Base-by-base conservation (phyloP, 495 filamentous ascomycete species). In the Xylaria scruposa region DNA sequence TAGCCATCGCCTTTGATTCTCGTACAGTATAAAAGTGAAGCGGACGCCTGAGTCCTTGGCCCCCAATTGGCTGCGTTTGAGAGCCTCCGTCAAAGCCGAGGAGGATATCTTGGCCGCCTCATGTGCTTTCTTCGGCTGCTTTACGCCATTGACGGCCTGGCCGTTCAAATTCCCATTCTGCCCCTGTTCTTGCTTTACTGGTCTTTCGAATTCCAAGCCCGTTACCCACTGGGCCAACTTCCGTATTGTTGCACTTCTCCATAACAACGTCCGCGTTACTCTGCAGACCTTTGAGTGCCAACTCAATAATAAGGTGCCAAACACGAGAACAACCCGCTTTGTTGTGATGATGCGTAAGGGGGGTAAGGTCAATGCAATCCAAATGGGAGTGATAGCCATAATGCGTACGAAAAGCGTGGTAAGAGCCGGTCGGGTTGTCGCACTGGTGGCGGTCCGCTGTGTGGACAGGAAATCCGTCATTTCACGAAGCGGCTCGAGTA, bases 1-100 rank as follows among this genome's bases (percentile, higher is more conserved):
- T 15, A 98, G 80, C 96, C 96, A 99, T 49, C 96, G 89, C 31
- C 96, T 90, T 80, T 99, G 95, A 73, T 99, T 99, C 78, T 99
- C 96, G 76, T 93, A 98, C 3, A 98, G 86, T 62, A 95, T 92
- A 73, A 99, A 99, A 0, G 96, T 98, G 78, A 99, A 98, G 12
- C 92, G 91, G 5, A 99, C 92, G 12, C 94, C 94, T 0, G 92
- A 85, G 24, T 90, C 88, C 46, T 90, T 80, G 17, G 75, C 77
- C 4, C 80, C 80, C 15, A 80, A 73, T 21, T 71, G 70, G 72
- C 54, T 75, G 70, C 38, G 80, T 54, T 70, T 74, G 4, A 79
- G 74, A 33, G 77, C 77, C 33, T 73, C 77, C 10, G 77, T 79
- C 29, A 79, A 66, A 33, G 76, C 76, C 7, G 77, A 79, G 51